phyloP scores from a whole-genome alignment of 106 monocot species.

The Dendrobium nobile region DNA sequence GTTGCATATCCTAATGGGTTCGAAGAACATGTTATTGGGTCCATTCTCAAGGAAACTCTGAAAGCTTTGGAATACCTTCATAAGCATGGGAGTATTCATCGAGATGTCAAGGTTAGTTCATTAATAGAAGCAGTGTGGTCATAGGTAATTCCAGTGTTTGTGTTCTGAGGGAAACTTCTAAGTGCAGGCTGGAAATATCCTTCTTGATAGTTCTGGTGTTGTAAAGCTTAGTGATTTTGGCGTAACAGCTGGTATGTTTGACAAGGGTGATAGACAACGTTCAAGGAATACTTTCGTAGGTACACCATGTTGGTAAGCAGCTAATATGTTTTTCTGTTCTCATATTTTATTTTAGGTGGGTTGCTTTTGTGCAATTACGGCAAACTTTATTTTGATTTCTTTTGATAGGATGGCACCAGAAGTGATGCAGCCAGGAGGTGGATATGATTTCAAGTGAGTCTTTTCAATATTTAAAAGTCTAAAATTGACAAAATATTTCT shows the following conservation, averaged over 20 bases:
- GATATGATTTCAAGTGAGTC: conserved; percentile 89
- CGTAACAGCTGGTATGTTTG: conserved; percentile 87
- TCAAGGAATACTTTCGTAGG: conserved; percentile 83
- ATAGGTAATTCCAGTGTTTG: background rate
- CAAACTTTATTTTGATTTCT: background rate
- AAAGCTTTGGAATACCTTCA: conserved; percentile 97
- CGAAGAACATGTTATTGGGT: conserved; percentile 75
- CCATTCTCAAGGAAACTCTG: conserved; percentile 84
- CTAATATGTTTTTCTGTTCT: background rate
- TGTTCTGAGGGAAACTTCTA: background rate
- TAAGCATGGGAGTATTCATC: conserved; percentile 89
- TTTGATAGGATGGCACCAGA: conserved; percentile 85
- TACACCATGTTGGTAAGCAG: conserved; percentile 75
- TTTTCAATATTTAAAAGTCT: background rate
- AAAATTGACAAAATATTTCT: background rate
- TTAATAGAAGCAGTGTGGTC: background rate
- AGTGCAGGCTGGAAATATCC: conserved; percentile 83
- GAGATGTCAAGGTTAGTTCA: conserved; percentile 85
- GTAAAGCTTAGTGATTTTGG: conserved; percentile 92
- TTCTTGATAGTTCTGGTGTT: conserved; percentile 59
- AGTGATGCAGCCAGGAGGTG: conserved; percentile 79
- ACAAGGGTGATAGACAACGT: conserved; percentile 70
- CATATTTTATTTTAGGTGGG: background rate
- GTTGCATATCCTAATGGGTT: conserved; percentile 85
- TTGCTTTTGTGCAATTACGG: background rate